Evolutionary conservation across 768 basidiomycete genomes (phyloP).

Genomic region (Hypholoma sublateritium): DNA sequence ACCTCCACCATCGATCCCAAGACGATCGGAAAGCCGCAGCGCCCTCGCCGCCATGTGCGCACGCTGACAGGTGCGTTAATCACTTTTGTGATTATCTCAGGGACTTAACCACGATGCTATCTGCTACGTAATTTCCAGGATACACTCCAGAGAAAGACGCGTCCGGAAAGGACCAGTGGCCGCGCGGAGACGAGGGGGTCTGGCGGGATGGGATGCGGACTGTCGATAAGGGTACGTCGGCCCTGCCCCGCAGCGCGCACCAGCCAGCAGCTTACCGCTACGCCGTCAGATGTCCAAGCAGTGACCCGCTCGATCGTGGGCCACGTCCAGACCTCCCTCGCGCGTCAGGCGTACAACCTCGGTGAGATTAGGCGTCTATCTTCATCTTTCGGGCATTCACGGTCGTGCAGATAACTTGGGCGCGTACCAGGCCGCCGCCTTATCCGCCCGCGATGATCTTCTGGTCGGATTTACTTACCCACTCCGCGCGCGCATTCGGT

Average conservation of each 20-base stretch:
- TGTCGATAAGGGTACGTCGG: constrained; percentile 51
- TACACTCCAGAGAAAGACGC: constrained; percentile 79
- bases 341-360: constrained; percentile 88
- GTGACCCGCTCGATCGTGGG: constrained; percentile 77
- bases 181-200: constrained; percentile 70
- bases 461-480: constrained; percentile 46
- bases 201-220: constrained; percentile 68
- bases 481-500: not conserved
- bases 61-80: constrained; percentile 54
- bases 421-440: constrained; percentile 89
- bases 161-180: constrained; percentile 83
- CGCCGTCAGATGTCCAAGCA: constrained; percentile 46
- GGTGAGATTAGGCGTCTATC: constrained; percentile 33
- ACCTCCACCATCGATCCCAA: constrained; percentile 66
- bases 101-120: not conserved
- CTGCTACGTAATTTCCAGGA: constrained; percentile 38
- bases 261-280: not conserved
- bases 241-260: not conserved
- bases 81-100: not conserved
- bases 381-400: not conserved
- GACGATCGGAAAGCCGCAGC: constrained; percentile 60
- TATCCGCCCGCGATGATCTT: constrained; percentile 86
- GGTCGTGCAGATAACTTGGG: constrained; percentile 63
- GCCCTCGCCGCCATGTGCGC: constrained; percentile 65
- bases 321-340: constrained; percentile 87